Conservation (phyloP, 116 monocot genomes). For the Cymodocea nodosa region DNA sequence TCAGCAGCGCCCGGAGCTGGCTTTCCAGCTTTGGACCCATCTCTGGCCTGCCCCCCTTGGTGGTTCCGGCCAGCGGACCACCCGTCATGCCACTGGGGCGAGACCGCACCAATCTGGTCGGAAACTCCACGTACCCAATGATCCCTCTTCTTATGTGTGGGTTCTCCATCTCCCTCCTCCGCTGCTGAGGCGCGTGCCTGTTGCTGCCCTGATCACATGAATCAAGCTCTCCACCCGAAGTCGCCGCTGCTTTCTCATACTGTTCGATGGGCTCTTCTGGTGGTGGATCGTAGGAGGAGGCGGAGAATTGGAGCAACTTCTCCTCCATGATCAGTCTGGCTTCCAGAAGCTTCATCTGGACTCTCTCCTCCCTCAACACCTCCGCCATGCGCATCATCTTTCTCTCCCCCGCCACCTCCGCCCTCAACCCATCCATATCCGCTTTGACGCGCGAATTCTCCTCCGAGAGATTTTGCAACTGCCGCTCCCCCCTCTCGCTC, state of each 20-base stretch:
- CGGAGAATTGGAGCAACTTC: constrained; percentile 26
- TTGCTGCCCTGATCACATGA: neutral
- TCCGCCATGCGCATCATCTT: constrained; percentile 50
- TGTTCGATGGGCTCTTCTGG: neutral
- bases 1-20: constrained; percentile 56
- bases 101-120: constrained; percentile 18
- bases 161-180: constrained; percentile 47
- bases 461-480: constrained; percentile 9
- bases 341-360: constrained; percentile 63
- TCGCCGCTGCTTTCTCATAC: neutral
- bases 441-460: constrained; percentile 16
- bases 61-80: constrained; percentile 10
- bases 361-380: constrained; percentile 58
- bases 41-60: neutral
- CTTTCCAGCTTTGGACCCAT: constrained; percentile 45
- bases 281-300: neutral
- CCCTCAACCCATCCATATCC: constrained; percentile 15
- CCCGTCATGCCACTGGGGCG: neutral
- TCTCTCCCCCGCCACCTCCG: constrained; percentile 51
- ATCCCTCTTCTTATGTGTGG: constrained; percentile 81
- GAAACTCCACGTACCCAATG: constrained; percentile 79
- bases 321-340: constrained; percentile 47
- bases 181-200: neutral
- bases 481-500: constrained; percentile 25
- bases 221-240: no score